These are phyloP conservation scores for Singerocomus inundabilis DNA, from an alignment of 1,284 basidiomycete genomes.

Conservation along the genomic window DNA sequence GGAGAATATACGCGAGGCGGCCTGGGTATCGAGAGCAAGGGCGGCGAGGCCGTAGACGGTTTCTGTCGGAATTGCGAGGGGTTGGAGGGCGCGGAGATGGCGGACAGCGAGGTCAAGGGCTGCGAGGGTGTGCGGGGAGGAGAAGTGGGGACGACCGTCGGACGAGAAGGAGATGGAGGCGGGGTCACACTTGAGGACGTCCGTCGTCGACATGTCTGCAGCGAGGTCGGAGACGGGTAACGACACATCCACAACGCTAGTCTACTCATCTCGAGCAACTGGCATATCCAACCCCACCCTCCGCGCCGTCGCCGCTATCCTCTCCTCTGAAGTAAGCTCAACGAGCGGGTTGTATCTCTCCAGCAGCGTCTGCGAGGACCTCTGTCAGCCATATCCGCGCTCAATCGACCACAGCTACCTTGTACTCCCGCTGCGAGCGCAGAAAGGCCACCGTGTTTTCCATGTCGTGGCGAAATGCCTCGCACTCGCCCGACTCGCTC, in stretches of 20 bases:
- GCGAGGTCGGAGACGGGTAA: conserved; percentile 1
- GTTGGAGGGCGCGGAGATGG: conserved; percentile 45
- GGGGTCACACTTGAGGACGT: conserved; percentile 54
- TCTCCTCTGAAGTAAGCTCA: conserved; percentile 76
- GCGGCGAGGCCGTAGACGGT: conserved; percentile 98
- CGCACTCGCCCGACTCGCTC: conserved; percentile 24
- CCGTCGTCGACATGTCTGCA: conserved; percentile 13
- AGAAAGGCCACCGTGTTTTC: conserved; percentile 73
- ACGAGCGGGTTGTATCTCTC: conserved; percentile 85
- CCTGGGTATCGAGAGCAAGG: conserved; percentile 67
- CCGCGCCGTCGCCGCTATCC: conserved; percentile 79
- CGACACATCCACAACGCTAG: neutral
- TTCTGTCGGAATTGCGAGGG: conserved; percentile 94
- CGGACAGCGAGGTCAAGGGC: conserved; percentile 50
- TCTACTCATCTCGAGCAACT: conserved; percentile 16
- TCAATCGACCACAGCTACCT: conserved; percentile 32
- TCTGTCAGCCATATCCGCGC: conserved; percentile 3
- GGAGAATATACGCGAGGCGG: conserved; percentile 77
- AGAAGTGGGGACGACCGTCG: conserved; percentile 42
- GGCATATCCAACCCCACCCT: conserved; percentile 84
- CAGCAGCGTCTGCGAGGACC: conserved; percentile 54
- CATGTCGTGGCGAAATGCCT: conserved; percentile 47
- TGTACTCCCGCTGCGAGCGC: conserved; percentile 60
- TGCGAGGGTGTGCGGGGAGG: conserved; percentile 43
- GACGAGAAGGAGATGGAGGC: conserved; percentile 54